These are phyloP conservation scores for Hypomontagnella monticulosa DNA, from an alignment of 495 filamentous ascomycete species.

Conservation along the genomic window DNA sequence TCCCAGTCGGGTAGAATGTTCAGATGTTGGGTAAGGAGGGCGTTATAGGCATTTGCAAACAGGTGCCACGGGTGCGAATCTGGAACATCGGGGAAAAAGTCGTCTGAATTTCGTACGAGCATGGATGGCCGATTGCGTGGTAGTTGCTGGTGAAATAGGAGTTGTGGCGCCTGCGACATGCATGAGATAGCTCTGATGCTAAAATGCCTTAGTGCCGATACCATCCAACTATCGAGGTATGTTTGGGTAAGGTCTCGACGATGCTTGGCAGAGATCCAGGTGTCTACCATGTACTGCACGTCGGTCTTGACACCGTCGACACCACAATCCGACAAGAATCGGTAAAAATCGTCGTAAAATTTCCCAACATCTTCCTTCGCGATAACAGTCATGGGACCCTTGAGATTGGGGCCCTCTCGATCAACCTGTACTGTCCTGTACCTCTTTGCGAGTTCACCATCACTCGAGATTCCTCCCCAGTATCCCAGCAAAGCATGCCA, in stretches of 20 bases:
- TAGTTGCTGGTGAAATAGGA: slow-evolving; percentile 84
- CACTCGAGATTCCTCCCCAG: slow-evolving; percentile 86
- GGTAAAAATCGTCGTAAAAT: slow-evolving; percentile 94
- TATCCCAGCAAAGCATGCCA: slow-evolving; percentile 97
- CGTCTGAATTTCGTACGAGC: slow-evolving; percentile 87
- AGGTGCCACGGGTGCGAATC: slow-evolving; percentile 92
- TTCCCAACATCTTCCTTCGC: slow-evolving; percentile 72
- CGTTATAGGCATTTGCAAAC: slow-evolving; percentile 91
- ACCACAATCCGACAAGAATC: slow-evolving; percentile 72
- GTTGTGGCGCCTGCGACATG: slow-evolving; percentile 88
- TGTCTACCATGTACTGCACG: slow-evolving; percentile 86
- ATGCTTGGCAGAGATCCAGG: slow-evolving; percentile 70
- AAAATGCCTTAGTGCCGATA: slow-evolving; percentile 80
- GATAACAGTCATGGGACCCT: slow-evolving; percentile 76
- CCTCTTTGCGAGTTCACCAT: slow-evolving; percentile 73
- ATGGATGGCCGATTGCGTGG: slow-evolving; percentile 74
- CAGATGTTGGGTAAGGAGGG: slow-evolving; percentile 75
- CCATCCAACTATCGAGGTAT: slow-evolving; percentile 89
- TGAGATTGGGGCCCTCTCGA: slow-evolving; percentile 59
- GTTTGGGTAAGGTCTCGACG: slow-evolving; percentile 72
- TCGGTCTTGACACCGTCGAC: slow-evolving; percentile 91
- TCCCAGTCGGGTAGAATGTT: slow-evolving; percentile 86
- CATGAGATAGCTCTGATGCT: slow-evolving; percentile 82
- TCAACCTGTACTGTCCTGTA: slow-evolving; percentile 80
- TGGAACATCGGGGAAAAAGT: slow-evolving; percentile 86